phyloP scores from a whole-genome alignment of 108 stramenopile species.

The Skeletonema costatum region DNA sequence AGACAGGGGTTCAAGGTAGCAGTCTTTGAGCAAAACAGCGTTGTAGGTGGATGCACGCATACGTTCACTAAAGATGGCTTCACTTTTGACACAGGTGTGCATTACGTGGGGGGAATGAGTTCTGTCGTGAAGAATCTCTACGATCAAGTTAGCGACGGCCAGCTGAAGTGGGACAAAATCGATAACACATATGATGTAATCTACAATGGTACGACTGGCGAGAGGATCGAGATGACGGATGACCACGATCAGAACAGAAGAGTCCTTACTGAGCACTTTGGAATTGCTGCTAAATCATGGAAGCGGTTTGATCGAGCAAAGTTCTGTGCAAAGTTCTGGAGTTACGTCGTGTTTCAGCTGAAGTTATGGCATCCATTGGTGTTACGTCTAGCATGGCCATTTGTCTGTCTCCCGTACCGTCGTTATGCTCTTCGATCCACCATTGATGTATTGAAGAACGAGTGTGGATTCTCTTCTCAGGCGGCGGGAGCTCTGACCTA shows the following conservation, averaged over 20 bases:
- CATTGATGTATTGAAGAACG: constrained; percentile 6
- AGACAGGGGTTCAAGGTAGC: constrained; percentile 47
- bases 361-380: constrained; percentile 24
- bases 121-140: constrained; percentile 22
- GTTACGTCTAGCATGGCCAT: constrained; percentile 25
- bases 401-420: constrained; percentile 9
- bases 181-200: constrained; percentile 46
- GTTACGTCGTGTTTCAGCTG: constrained; percentile 15
- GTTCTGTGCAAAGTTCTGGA: constrained; percentile 25
- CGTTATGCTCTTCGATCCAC: constrained; percentile 21
- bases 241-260: constrained; percentile 21
- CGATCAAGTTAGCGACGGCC: constrained; percentile 33
- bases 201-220: constrained; percentile 40
- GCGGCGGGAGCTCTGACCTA: constrained; percentile 33
- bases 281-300: constrained; percentile 4
- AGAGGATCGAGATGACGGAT: constrained; percentile 41
- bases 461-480: constrained; percentile 12
- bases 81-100: constrained; percentile 52
- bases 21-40: constrained; percentile 55
- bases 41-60: constrained; percentile 55
- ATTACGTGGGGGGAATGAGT: constrained; percentile 33
- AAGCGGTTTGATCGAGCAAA: constrained; percentile 12
- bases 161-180: constrained; percentile 45
- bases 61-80: constrained; percentile 49
- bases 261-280: constrained; percentile 23